These are phyloP conservation scores for Physcomitrellopsis africana DNA, from an alignment of 225 moss, liverwort and hornwort genomes.

Conservation along the genomic window DNA sequence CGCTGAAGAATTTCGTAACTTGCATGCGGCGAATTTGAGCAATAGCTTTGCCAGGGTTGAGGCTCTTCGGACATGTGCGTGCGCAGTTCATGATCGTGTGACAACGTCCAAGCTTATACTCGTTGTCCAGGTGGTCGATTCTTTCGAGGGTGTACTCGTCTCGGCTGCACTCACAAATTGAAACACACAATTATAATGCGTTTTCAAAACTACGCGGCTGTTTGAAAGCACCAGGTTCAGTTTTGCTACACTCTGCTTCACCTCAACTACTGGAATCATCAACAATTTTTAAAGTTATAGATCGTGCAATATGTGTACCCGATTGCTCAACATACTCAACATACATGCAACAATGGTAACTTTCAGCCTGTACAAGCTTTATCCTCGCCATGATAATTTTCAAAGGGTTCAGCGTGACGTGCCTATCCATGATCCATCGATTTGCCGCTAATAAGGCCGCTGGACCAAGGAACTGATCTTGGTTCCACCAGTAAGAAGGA, in stretches of 20 bases:
- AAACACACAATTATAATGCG: neutral
- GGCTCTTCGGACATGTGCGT: conserved; percentile 35
- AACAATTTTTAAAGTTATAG: neutral
- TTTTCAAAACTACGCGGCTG: neutral
- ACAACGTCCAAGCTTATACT: conserved; percentile 33
- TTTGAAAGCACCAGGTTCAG: too few relatives aligned
- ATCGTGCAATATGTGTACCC: neutral
- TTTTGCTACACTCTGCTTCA: too few relatives aligned
- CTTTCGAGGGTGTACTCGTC: conserved; percentile 27
- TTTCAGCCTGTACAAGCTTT: neutral
- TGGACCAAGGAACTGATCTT: conserved; percentile 31
- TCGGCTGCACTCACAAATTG: conserved; percentile 27
- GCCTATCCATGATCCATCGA: conserved; percentile 34
- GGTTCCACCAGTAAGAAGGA: conserved; percentile 78
- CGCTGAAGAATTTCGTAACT: conserved; percentile 23
- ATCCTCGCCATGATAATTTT: neutral
- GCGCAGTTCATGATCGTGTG: conserved; percentile 36
- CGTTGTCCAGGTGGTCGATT: conserved; percentile 21
- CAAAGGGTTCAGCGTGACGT: neutral
- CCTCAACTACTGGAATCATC: neutral
- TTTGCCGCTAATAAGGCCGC: conserved; percentile 28
- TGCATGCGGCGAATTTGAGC: conserved; percentile 34
- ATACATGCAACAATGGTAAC: neutral
- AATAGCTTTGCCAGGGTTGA: conserved; percentile 29
- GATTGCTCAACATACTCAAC: neutral